These are phyloP conservation scores for Neurospora sp. DNA, from an alignment of 495 filamentous ascomycete species.

Conservation along the genomic window DNA sequence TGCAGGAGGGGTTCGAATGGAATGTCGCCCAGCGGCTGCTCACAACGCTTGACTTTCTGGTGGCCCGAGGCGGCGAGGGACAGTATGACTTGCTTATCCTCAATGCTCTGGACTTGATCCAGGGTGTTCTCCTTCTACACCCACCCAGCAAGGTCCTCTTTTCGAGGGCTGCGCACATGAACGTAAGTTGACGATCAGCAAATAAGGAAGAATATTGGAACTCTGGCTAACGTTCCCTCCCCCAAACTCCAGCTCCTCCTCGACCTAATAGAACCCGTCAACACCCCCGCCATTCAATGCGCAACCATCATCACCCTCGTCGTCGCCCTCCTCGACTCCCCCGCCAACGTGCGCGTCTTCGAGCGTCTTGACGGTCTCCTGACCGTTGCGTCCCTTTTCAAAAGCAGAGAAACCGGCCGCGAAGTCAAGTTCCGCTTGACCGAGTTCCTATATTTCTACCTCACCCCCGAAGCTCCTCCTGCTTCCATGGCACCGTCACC, in stretches of 20 bases:
- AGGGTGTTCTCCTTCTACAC: constrained; percentile 83
- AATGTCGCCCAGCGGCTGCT: constrained; percentile 87
- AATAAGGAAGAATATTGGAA: background rate
- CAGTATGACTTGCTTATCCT: constrained; percentile 86
- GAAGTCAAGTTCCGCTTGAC: constrained; percentile 89
- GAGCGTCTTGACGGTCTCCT: constrained; percentile 87
- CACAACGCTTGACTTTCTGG: constrained; percentile 74
- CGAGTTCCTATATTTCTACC: constrained; percentile 95
- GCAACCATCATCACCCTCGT: constrained; percentile 83
- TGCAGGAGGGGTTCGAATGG: constrained; percentile 97
- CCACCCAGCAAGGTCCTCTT: constrained; percentile 87
- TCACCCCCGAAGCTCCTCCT: constrained; percentile 79
- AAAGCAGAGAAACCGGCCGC: constrained; percentile 65
- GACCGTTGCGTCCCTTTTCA: constrained; percentile 90
- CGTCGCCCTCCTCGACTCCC: constrained; percentile 72
- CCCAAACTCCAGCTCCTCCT: constrained; percentile 53
- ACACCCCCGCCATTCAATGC: constrained; percentile 84
- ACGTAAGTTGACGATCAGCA: constrained; percentile 37
- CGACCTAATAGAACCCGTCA: constrained; percentile 88
- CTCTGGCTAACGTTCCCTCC: background rate
- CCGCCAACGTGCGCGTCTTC: constrained; percentile 80
- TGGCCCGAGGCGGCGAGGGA: constrained; percentile 68
- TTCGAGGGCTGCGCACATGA: constrained; percentile 88
- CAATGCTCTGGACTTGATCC: constrained; percentile 78
- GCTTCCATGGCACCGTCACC: constrained; percentile 27